Percentiles rank a stretch among this genome's conserved stretches.
Conservation (phyloP, 2,329 filamentous ascomycete species). For the Ceratocystis ficicola region DNA sequence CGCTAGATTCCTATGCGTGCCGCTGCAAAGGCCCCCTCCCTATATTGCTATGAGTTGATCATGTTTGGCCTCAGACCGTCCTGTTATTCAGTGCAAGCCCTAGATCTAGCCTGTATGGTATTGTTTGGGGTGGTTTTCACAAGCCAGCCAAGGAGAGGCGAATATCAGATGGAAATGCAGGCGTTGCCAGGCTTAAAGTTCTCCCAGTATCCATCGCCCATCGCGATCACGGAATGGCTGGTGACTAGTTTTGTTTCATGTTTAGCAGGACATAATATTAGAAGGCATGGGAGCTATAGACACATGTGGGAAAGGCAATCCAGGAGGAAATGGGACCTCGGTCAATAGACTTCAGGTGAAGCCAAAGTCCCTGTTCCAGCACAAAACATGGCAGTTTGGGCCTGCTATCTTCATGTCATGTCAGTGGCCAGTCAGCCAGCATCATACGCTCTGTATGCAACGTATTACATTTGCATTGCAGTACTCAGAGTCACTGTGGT, state of each 20-base stretch:
- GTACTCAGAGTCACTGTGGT: no score
- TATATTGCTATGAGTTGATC: background rate
- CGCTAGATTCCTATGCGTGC: background rate
- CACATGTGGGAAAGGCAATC: background rate
- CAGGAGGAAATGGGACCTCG: background rate
- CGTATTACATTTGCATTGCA: no score
- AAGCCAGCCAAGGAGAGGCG: background rate
- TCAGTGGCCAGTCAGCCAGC: no score
- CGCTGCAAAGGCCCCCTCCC: background rate
- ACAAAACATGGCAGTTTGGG: constrained; percentile 5
- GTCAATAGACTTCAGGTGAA: background rate
- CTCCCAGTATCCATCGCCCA: no score
- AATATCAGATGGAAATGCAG: constrained; percentile 6
- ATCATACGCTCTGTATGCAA: no score
- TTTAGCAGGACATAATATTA: background rate
- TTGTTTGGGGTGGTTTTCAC: background rate
- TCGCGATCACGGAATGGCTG: background rate
- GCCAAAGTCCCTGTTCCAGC: background rate
- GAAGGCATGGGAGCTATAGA: background rate
- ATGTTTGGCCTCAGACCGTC: background rate
- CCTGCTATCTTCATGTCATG: background rate
- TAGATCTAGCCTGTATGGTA: background rate
- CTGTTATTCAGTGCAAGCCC: background rate
- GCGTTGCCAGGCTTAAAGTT: background rate
- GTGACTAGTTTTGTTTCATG: constrained; percentile 7